Evolutionary conservation across 75 land plant species (phyloP).

Genomic region (Cryptomeria japonica): DNA sequence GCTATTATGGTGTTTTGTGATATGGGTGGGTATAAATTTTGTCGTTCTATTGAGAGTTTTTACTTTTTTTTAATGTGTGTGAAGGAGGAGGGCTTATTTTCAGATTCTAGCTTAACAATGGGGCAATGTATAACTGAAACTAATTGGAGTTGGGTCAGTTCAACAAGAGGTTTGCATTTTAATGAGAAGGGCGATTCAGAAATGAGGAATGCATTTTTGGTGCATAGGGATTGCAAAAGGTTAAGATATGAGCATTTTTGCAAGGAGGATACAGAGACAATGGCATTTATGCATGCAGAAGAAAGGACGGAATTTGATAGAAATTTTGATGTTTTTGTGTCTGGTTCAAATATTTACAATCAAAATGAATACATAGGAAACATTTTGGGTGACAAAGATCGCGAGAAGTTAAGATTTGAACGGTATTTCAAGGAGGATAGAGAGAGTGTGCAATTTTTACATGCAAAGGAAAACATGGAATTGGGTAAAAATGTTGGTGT

Average conservation of each 20-base stretch:
- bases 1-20: conserved; percentile 5
- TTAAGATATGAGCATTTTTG: background rate
- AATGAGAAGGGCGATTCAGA: background rate
- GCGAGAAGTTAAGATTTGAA: background rate
- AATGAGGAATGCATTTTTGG: background rate
- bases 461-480: background rate
- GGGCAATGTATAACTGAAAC: background rate
- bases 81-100: background rate
- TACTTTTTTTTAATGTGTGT: background rate
- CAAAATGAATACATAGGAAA: conserved; percentile 15
- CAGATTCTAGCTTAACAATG: background rate
- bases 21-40: background rate
- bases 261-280: background rate
- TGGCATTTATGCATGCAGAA: background rate
- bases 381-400: background rate
- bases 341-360: conserved; percentile 14
- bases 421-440: background rate
- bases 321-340: background rate
- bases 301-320: background rate
- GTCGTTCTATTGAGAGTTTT: background rate
- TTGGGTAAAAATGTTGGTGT: background rate
- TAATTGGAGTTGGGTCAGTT: background rate
- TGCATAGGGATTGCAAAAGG: background rate
- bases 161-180: conserved; percentile 8
- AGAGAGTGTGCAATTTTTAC: background rate